Conservation (phyloP, 1,284 basidiomycete genomes). For the Wolfiporia cocos region DNA sequence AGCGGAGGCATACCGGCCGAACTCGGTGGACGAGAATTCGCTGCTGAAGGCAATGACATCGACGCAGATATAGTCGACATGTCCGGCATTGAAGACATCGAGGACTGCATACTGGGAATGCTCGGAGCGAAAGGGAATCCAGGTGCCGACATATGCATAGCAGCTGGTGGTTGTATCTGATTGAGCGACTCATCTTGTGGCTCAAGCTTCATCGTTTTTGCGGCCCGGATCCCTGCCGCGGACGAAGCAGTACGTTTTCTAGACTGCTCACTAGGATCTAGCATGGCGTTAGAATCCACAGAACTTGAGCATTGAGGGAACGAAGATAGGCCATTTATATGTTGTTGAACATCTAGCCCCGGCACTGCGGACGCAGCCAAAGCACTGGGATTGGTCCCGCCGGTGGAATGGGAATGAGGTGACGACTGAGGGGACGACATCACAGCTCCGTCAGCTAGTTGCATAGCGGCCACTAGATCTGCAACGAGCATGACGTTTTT, state of each 20-base stretch:
- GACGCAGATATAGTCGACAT: constrained; percentile 20
- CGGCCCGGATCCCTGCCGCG: constrained; percentile 49
- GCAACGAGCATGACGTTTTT: constrained; percentile 42
- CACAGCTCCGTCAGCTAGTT: constrained; percentile 31
- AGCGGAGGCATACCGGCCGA: constrained; percentile 29
- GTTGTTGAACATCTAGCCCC: constrained; percentile 16
- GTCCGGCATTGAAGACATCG: constrained; percentile 19
- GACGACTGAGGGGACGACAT: constrained; percentile 15
- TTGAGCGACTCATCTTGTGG: constrained; percentile 49
- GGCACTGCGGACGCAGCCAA: constrained; percentile 9
- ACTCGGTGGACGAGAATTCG: constrained; percentile 37
- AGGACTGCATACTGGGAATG: constrained; percentile 14
- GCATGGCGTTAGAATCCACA: constrained; percentile 17
- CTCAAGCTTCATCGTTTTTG: constrained; percentile 64
- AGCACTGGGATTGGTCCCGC: constrained; percentile 8
- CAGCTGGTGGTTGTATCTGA: constrained; percentile 17
- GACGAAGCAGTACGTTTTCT: constrained; percentile 69
- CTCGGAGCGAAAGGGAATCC: constrained; percentile 22
- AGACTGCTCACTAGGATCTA: constrained; percentile 26
- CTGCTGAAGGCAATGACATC: constrained; percentile 25
- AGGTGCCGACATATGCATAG: constrained; percentile 24
- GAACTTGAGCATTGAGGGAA: constrained; percentile 16
- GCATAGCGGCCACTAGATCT: constrained; percentile 41
- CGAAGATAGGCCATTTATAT: constrained; percentile 17
- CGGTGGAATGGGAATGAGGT: constrained; percentile 13